Evolutionary conservation across 78 protist species (phyloP).

Genomic region (Dictyostelium firmibasis): DNA sequence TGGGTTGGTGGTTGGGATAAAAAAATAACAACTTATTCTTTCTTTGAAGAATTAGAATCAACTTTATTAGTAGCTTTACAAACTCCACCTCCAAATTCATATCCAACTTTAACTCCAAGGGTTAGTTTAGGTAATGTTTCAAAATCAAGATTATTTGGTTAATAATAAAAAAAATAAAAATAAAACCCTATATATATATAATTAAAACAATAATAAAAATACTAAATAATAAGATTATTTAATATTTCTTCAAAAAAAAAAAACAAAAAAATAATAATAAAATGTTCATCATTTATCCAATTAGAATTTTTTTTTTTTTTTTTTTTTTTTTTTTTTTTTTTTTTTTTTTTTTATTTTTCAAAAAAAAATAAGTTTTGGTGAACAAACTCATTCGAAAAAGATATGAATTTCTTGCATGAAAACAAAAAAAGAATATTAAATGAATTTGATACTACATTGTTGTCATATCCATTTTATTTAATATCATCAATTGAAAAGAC

Average conservation of each 20-base stretch:
- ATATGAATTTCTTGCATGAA: too few species aligned
- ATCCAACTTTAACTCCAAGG: neutral
- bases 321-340: too few species aligned
- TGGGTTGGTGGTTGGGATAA: slow-evolving; percentile 66
- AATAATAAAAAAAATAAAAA: neutral
- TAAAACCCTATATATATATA: neutral
- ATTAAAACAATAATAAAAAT: neutral
- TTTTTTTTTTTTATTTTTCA: too few species aligned
- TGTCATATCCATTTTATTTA: neutral
- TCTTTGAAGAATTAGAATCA: neutral
- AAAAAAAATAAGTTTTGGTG: too few species aligned
- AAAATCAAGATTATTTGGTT: neutral
- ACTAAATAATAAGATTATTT: too few species aligned
- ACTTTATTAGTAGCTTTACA: neutral
- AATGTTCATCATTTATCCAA: too few species aligned
- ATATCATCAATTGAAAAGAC: neutral
- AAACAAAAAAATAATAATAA: too few species aligned
- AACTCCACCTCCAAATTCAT: neutral
- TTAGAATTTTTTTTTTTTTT: too few species aligned
- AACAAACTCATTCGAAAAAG: too few species aligned
- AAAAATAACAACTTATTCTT: slow-evolving; percentile 18
- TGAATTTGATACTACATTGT: too few species aligned
- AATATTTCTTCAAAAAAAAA: too few species aligned
- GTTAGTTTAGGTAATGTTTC: neutral
- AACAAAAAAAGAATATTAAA: too few species aligned